Evolutionary conservation across 305 asterid species (phyloP).

Genomic region (Stenogyne calaminthoides): DNA sequence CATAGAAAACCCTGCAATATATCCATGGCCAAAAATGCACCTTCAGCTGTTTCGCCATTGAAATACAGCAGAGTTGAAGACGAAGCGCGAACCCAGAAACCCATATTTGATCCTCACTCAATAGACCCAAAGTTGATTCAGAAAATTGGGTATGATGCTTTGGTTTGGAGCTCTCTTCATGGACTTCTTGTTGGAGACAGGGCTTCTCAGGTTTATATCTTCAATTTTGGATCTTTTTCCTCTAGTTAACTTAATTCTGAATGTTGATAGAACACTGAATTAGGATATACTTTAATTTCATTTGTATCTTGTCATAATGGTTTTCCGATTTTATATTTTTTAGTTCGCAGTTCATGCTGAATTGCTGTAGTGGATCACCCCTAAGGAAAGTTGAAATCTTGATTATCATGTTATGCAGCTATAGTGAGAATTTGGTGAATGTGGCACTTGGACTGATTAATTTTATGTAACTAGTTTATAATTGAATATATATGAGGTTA

Average conservation of each 20-base stretch:
- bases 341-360: not conserved
- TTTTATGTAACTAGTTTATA: not conserved
- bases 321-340: not conserved
- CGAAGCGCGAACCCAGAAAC: constrained; percentile 34
- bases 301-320: not conserved
- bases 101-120: constrained; percentile 61
- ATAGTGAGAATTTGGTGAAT: not conserved
- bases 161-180: constrained; percentile 85
- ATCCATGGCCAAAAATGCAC: constrained; percentile 37
- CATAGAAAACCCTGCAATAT: constrained; percentile 29
- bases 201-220: constrained; percentile 58
- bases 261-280: constrained; percentile 11
- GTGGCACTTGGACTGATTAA: constrained; percentile 8
- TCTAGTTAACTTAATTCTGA: not conserved
- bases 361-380: not conserved
- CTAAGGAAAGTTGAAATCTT: not conserved
- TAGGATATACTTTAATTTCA: not conserved
- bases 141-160: constrained; percentile 68
- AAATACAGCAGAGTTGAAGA: constrained; percentile 36
- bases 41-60: constrained; percentile 36
- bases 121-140: constrained; percentile 59
- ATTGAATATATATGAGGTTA: not conserved
- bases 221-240: not conserved
- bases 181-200: constrained; percentile 92
- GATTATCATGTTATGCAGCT: not conserved